Evolutionary conservation across 2,329 filamentous ascomycete species (phyloP), one percentile per base, ranked within the genome.

Genomic region (Xylariaceae sp.): DNA sequence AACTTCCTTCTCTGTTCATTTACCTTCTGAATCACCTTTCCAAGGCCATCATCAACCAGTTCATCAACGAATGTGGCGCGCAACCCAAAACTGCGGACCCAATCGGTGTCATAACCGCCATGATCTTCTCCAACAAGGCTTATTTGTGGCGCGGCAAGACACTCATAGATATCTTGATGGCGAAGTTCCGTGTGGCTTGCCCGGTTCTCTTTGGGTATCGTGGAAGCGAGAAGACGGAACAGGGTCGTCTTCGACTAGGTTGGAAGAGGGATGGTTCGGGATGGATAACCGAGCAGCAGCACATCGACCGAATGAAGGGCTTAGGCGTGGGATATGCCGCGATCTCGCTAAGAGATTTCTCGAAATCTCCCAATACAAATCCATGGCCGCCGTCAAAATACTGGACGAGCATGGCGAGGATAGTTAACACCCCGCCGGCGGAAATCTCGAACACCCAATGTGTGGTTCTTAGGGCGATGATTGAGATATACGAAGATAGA

Each of bases 121-220:
- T 87, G 61, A 81, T 96, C 26, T 93, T 96, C 70, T 88, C 89
- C 1, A 80, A 83, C 50, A 79, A 84, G 18, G 80, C 84, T 16
- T 89, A 90, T 67, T 78, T 82, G 51, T 89, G 86, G 80, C 82
- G 87, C 48, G 88, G 85, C 7, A 74, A 82, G 46, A 82, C 87
- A 1, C 79, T 96, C 55, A 87, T 91, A 50, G 90, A 96, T 69
- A 90, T 98, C 56, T 79, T 98, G 26, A 88, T 96, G 67, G 88
- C 93, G 52, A 97, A 98, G 73, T 89, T 90, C 67, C 86, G 92
- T 57, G 80, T 89, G 16, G 80, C 85, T 2, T 96, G 91, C 66
- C 93, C 95, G 0, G 87, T 92, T 1, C 78, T 99, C 0, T 98
- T 96, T 70, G 93, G 93, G 18, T 85, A 93, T 62, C 82, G 85